phyloP scores from a whole-genome alignment of 2,329 filamentous ascomycete genomes.

The Pyricularia sp. region DNA sequence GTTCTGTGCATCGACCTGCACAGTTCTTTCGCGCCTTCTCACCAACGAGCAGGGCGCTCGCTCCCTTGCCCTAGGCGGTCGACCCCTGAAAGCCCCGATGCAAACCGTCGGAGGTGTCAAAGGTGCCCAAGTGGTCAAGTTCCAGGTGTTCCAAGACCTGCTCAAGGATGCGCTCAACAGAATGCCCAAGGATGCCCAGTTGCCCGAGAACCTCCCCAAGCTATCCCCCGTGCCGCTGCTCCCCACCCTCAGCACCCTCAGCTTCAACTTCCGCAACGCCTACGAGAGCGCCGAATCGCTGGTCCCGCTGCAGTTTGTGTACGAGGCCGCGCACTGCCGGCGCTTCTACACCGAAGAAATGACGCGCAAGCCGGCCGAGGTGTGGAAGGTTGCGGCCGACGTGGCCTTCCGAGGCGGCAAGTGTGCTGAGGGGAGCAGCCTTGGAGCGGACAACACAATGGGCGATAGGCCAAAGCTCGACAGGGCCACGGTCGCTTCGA shows the following conservation, averaged over 20 bases:
- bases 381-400: slow-evolving; percentile 35
- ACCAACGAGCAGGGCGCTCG: slow-evolving; percentile 31
- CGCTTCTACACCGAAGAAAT: slow-evolving; percentile 42
- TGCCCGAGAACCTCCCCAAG: background rate
- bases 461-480: slow-evolving; percentile 1
- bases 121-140: slow-evolving; percentile 28
- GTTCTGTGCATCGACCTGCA: slow-evolving; percentile 16
- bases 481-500: slow-evolving; percentile 2
- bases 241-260: slow-evolving; percentile 15
- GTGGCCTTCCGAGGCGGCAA: slow-evolving; percentile 19
- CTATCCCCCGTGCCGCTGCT: background rate
- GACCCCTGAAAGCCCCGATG: slow-evolving; percentile 42
- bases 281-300: slow-evolving; percentile 26
- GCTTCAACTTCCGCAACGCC: slow-evolving; percentile 30
- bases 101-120: slow-evolving; percentile 54
- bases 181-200: background rate
- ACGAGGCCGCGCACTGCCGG: slow-evolving; percentile 39
- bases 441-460: background rate
- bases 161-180: slow-evolving; percentile 12
- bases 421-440: slow-evolving; percentile 3
- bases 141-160: slow-evolving; percentile 8
- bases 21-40: slow-evolving; percentile 18
- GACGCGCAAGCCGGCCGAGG: slow-evolving; percentile 31
- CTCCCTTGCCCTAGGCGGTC: slow-evolving; percentile 49
- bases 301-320: slow-evolving; percentile 36